phyloP scores from a whole-genome alignment of 2,329 filamentous ascomycete species.

The Domatiomyces catenatus region DNA sequence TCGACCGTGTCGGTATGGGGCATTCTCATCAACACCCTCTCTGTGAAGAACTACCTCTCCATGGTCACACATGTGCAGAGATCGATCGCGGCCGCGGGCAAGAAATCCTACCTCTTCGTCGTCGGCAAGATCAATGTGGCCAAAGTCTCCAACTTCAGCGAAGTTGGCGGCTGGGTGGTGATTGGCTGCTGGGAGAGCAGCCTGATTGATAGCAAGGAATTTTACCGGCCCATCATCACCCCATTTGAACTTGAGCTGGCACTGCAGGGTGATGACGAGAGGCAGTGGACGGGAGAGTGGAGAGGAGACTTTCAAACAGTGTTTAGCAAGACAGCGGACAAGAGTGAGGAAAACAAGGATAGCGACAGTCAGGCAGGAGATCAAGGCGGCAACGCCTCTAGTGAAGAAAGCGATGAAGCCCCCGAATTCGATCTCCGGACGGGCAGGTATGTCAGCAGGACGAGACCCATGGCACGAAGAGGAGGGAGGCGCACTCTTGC shows the following conservation, averaged over 20 bases:
- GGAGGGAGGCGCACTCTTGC: conserved; percentile 4
- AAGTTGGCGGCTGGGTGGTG: conserved; percentile 92
- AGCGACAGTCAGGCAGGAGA: conserved; percentile 15
- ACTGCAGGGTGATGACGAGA: conserved; percentile 55
- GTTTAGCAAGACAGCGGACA: conserved; percentile 25
- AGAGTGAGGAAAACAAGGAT: neutral
- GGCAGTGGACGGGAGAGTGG: conserved; percentile 81
- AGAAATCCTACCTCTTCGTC: conserved; percentile 92
- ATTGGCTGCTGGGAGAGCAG: conserved; percentile 97
- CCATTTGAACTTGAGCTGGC: conserved; percentile 80
- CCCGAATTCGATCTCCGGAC: conserved; percentile 89
- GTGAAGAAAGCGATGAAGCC: conserved; percentile 32
- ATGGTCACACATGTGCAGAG: conserved; percentile 60
- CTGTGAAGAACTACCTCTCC: conserved; percentile 73
- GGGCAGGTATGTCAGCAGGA: conserved; percentile 64
- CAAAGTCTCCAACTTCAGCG: conserved; percentile 90
- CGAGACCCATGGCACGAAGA: conserved; percentile 30
- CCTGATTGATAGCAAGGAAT: conserved; percentile 73
- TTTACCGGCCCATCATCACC: conserved; percentile 83
- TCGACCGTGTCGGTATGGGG: conserved; percentile 73
- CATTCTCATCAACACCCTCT: conserved; percentile 89
- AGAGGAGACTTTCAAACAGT: conserved; percentile 68
- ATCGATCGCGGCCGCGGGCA: conserved; percentile 63
- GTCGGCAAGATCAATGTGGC: conserved; percentile 92
- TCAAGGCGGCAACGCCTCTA: conserved; percentile 17